These are phyloP conservation scores for Pugionium cornutum DNA, from an alignment of 345 rosid species.

Conservation along the genomic window DNA sequence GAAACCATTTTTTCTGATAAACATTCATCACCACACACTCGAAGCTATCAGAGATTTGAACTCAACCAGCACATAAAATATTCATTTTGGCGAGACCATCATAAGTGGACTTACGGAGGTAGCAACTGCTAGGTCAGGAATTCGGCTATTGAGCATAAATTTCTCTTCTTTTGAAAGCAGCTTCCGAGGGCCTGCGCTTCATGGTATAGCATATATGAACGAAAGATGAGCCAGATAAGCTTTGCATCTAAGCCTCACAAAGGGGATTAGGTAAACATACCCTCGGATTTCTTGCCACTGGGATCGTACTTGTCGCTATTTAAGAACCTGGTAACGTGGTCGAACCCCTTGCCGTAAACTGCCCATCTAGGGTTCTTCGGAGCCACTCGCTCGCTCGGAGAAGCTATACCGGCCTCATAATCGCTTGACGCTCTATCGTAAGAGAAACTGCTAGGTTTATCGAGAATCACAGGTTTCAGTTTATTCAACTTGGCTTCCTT, in stretches of 20 bases:
- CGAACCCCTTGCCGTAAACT: conserved; percentile 85
- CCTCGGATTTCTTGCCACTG: conserved; percentile 54
- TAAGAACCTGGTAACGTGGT: conserved; percentile 69
- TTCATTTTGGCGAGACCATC: neutral
- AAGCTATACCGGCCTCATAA: conserved; percentile 16
- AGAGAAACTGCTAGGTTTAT: conserved; percentile 48
- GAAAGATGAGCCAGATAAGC: conserved; percentile 18
- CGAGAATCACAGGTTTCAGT: conserved; percentile 65
- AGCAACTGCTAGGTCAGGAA: conserved; percentile 66
- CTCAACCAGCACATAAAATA: neutral
- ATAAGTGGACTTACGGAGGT: conserved; percentile 65
- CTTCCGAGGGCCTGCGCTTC: conserved; percentile 54
- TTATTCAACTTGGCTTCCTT: conserved; percentile 68
- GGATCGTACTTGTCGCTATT: conserved; percentile 60
- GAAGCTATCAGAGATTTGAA: neutral
- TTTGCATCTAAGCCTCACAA: neutral
- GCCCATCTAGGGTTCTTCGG: conserved; percentile 94
- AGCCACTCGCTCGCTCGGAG: conserved; percentile 52
- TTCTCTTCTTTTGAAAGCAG: conserved; percentile 82
- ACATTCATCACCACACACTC: conserved; percentile 6
- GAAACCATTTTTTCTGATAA: conserved; percentile 72
- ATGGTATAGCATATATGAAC: neutral
- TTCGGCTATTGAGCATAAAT: conserved; percentile 63
- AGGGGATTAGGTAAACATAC: conserved; percentile 38
- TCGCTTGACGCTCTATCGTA: conserved; percentile 25